A percentile compares a stretch with the other conserved stretches of the same genome.
These are phyloP conservation scores for Trichoderma sp. DNA, from an alignment of 2,329 filamentous ascomycete genomes.

Conservation along the genomic window DNA sequence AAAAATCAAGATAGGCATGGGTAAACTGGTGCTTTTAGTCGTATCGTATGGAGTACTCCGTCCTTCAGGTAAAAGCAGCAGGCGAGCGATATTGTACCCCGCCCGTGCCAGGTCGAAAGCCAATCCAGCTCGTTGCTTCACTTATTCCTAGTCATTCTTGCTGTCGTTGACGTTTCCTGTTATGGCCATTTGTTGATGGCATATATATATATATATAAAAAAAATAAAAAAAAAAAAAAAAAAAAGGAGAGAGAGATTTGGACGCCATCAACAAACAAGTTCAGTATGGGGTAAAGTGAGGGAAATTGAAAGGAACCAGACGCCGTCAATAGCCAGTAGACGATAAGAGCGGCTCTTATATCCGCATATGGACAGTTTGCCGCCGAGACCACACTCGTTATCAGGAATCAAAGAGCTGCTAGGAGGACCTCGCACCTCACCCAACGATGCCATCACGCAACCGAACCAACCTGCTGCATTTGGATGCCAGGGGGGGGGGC, in stretches of 20 bases:
- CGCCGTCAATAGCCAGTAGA: neutral
- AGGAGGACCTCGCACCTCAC: slow-evolving; percentile 13
- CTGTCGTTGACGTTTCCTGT: neutral
- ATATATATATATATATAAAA: too few relatives aligned
- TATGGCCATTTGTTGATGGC: neutral
- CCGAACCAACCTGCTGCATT: neutral
- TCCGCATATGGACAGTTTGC: neutral
- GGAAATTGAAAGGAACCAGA: neutral
- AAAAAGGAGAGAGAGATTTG: too few relatives aligned
- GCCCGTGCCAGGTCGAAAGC: neutral
- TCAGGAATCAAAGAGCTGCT: neutral
- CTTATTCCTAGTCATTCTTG: neutral
- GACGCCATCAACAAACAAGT: too few relatives aligned
- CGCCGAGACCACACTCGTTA: neutral
- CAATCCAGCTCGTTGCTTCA: neutral
- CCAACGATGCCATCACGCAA: slow-evolving; percentile 20
- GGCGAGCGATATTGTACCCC: neutral
- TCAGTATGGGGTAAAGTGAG: too few relatives aligned
- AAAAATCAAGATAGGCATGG: neutral
- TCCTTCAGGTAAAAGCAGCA: neutral
- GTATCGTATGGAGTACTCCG: neutral
- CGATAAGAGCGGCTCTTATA: slow-evolving; percentile 5
- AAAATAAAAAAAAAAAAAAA: too few relatives aligned
- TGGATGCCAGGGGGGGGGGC: neutral
- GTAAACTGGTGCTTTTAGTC: neutral